phyloP scores from a whole-genome alignment of 805 yeast genomes.

The Torulaspora quercuum region DNA sequence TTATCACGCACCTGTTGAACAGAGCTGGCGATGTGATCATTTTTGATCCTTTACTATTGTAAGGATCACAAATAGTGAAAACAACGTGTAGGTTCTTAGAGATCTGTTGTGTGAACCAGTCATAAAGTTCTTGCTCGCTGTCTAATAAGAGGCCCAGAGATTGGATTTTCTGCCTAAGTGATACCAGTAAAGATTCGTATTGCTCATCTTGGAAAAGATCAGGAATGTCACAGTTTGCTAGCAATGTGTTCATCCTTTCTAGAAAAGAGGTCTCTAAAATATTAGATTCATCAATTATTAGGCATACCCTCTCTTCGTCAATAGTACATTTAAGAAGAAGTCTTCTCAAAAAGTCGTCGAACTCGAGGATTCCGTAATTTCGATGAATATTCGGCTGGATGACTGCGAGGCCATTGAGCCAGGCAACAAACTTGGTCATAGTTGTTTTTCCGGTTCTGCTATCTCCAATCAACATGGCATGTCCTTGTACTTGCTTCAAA shows the following conservation, averaged over 20 bases:
- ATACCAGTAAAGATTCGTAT: conserved; percentile 45
- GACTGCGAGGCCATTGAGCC: conserved; percentile 78
- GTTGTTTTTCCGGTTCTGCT: conserved; percentile 80
- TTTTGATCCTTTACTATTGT: conserved; percentile 37
- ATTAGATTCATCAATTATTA: conserved; percentile 77
- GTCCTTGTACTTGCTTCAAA: conserved; percentile 83
- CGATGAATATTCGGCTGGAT: conserved; percentile 56
- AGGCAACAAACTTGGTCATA: conserved; percentile 74
- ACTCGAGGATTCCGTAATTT: conserved; percentile 55
- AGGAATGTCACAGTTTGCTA: conserved; percentile 91
- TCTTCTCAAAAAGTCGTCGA: conserved; percentile 59
- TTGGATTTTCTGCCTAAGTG: conserved; percentile 55
- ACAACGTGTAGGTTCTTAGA: conserved; percentile 76
- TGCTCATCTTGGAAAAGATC: conserved; percentile 83
- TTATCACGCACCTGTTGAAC: conserved; percentile 81
- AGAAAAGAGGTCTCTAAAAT: conserved; percentile 72
- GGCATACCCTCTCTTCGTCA: conserved; percentile 60
- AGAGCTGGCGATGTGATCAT: conserved; percentile 80
- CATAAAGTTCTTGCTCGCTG: conserved; percentile 62
- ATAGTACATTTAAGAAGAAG: conserved; percentile 50
- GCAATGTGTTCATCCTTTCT: conserved; percentile 88
- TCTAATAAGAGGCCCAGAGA: conserved; percentile 62
- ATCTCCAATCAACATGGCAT: conserved; percentile 78
- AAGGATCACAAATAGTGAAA: conserved; percentile 64
- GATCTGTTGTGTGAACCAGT: conserved; percentile 70